Percentiles rank a stretch among this genome's conserved stretches.
phyloP scores from a whole-genome alignment of 2,329 filamentous ascomycete genomes.

The Scorias spongiosa region DNA sequence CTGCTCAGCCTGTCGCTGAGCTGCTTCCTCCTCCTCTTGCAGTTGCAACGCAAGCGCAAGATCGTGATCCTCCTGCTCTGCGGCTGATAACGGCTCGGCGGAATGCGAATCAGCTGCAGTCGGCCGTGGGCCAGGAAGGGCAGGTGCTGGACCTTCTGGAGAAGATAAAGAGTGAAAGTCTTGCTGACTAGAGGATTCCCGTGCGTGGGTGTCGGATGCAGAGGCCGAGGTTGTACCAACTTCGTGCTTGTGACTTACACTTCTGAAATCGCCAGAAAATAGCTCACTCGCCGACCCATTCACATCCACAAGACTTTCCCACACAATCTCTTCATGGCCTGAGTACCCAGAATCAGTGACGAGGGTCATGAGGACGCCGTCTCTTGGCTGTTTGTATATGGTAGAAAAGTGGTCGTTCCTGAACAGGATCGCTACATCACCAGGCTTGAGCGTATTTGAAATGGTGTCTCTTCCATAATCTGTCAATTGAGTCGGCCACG shows the following conservation, averaged over 20 bases:
- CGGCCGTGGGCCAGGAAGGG: slow-evolving; percentile 13
- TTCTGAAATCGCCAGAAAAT: slow-evolving; percentile 76
- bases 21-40: slow-evolving; percentile 84
- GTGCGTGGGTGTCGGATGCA: slow-evolving; percentile 14
- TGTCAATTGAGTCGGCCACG: slow-evolving; percentile 77
- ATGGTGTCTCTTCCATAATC: slow-evolving; percentile 65
- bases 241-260: slow-evolving; percentile 50
- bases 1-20: slow-evolving; percentile 43
- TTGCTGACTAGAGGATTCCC: slow-evolving; percentile 2
- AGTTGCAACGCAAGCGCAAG: slow-evolving; percentile 80
- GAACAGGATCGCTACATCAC: slow-evolving; percentile 79
- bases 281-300: slow-evolving; percentile 71
- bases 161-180: slow-evolving; percentile 11
- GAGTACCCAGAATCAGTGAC: slow-evolving; percentile 90
- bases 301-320: slow-evolving; percentile 85
- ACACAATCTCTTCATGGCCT: slow-evolving; percentile 78
- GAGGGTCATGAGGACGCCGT: slow-evolving; percentile 59
- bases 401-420: slow-evolving; percentile 96
- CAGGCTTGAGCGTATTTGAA: slow-evolving; percentile 52
- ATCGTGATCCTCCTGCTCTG: slow-evolving; percentile 68
- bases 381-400: slow-evolving; percentile 72
- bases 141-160: slow-evolving; percentile 8
- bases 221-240: slow-evolving; percentile 30
- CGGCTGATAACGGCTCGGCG: slow-evolving; percentile 25
- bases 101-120: slow-evolving; percentile 2